Evolutionary conservation across 106 monocot species (phyloP).

Genomic region (Phalaenopsis equestris): DNA sequence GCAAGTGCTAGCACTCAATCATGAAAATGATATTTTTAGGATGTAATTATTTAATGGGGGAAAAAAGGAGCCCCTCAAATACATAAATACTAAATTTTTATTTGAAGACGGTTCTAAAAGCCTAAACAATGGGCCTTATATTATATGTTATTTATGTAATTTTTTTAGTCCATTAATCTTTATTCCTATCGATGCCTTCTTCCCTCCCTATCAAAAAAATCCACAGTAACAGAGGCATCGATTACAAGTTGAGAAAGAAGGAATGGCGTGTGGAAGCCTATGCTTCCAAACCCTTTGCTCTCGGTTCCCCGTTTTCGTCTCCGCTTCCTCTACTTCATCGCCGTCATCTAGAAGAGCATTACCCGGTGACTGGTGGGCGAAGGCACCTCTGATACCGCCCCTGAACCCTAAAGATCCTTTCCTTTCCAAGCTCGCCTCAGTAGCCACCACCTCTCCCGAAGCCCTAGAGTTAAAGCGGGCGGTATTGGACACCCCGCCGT

Average conservation of each 20-base stretch:
- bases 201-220: background rate
- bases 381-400: constrained; percentile 26
- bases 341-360: background rate
- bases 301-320: background rate
- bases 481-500: constrained; percentile 45
- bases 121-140: background rate
- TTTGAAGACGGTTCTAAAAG: too few relatives aligned
- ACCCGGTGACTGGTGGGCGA: constrained; percentile 8
- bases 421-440: constrained; percentile 58
- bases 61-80: background rate
- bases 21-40: too few relatives aligned
- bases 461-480: constrained; percentile 18
- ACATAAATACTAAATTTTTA: background rate
- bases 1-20: too few relatives aligned
- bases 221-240: background rate
- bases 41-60: too few relatives aligned
- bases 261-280: constrained; percentile 22
- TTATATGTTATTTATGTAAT: background rate
- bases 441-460: constrained; percentile 44
- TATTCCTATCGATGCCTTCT: background rate
- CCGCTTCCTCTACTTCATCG: constrained; percentile 8
- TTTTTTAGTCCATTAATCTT: background rate
- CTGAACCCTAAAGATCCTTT: constrained; percentile 66
- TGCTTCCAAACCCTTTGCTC: constrained; percentile 6
- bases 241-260: background rate